A percentile compares a stretch with the other conserved stretches of the same genome.
phyloP scores from a whole-genome alignment of 2,329 filamentous ascomycete genomes.

The Cercospora sp. region DNA sequence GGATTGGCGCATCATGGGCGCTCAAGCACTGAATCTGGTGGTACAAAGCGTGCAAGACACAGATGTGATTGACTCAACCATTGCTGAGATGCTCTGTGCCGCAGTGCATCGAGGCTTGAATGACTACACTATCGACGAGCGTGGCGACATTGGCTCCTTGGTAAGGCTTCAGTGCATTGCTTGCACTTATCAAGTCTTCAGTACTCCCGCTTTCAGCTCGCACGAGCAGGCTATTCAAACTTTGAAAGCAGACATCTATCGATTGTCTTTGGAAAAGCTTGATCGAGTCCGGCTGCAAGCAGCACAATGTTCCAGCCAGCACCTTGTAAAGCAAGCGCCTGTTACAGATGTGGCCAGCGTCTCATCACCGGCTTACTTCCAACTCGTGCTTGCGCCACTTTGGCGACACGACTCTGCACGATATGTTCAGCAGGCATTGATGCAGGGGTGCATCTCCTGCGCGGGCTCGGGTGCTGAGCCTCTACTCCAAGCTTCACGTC shows the following conservation, averaged over 20 bases:
- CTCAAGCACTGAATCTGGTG: constrained; percentile 42
- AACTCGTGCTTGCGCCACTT: constrained; percentile 23
- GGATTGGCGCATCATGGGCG: constrained; percentile 47
- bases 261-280: constrained; percentile 83
- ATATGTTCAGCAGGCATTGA: constrained; percentile 49
- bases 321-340: neutral
- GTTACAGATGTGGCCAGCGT: constrained; percentile 28
- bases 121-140: constrained; percentile 86
- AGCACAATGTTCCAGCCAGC: constrained; percentile 45
- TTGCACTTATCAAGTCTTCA: constrained; percentile 48
- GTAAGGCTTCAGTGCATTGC: constrained; percentile 77
- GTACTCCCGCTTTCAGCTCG: constrained; percentile 3
- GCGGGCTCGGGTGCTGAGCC: constrained; percentile 77
- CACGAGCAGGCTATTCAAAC: constrained; percentile 6
- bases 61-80: constrained; percentile 5
- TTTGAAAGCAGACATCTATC: constrained; percentile 46
- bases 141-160: constrained; percentile 86
- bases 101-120: constrained; percentile 57
- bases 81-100: constrained; percentile 30
- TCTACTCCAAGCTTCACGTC: constrained; percentile 67
- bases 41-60: constrained; percentile 7
- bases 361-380: constrained; percentile 32
- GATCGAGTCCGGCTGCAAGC: constrained; percentile 77
- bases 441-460: constrained; percentile 69
- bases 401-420: neutral